These are phyloP conservation scores for Gaeumannomyces sp. DNA, from an alignment of 2,329 filamentous ascomycete genomes.

Conservation along the genomic window DNA sequence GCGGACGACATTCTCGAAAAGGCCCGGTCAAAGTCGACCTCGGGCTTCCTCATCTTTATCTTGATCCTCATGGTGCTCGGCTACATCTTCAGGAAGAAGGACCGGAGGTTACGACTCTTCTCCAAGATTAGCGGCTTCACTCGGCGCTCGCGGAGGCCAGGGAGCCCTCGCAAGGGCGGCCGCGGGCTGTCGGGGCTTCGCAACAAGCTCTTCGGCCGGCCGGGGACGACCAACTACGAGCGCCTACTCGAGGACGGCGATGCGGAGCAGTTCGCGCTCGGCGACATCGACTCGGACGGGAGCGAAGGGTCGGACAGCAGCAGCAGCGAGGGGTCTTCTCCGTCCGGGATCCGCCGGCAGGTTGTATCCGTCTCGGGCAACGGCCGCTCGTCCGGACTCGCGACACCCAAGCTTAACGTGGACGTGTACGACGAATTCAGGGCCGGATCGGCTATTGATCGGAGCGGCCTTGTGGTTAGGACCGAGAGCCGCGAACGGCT, in stretches of 20 bases:
- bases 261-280: constrained; percentile 71
- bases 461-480: constrained; percentile 69
- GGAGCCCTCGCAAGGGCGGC: constrained; percentile 36
- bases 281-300: constrained; percentile 57
- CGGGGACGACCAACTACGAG: constrained; percentile 57
- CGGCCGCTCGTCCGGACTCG: constrained; percentile 59
- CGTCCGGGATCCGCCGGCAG: constrained; percentile 11
- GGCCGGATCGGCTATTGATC: constrained; percentile 44
- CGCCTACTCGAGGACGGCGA: constrained; percentile 78
- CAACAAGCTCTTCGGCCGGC: constrained; percentile 60
- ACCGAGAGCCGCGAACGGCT: constrained; percentile 84
- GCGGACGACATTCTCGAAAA: constrained; percentile 57
- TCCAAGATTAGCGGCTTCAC: constrained; percentile 41
- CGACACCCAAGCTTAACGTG: constrained; percentile 56
- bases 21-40: constrained; percentile 61
- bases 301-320: constrained; percentile 56
- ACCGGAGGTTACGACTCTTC: constrained; percentile 59
- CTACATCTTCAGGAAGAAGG: constrained; percentile 74
- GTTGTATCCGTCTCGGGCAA: constrained; percentile 18
- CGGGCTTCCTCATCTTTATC: constrained; percentile 71
- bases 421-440: constrained; percentile 42
- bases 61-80: constrained; percentile 62
- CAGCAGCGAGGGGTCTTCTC: constrained; percentile 38
- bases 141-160: constrained; percentile 35
- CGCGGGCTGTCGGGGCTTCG: constrained; percentile 39